Evolutionary conservation across 805 yeast genomes (phyloP), one percentile per base, ranked within the genome.

Genomic region (Tetrapisispora pingtungensis): DNA sequence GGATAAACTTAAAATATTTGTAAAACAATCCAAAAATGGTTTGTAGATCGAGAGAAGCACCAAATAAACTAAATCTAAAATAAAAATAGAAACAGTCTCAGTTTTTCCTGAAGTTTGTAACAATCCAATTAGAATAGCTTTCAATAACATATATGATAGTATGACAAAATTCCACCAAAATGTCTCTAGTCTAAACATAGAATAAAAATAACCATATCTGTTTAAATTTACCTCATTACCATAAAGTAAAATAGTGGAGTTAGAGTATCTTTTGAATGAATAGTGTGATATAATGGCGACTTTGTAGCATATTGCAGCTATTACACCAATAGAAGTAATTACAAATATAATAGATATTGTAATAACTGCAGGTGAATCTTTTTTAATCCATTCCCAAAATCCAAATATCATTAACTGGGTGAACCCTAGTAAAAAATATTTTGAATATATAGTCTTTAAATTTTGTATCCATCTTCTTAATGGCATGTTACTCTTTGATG

Each of bases 361-460:
- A 46, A 89, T 77, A 26, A 89, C 86, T 0, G 96, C 96, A 1
- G 95, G 83, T 0, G 96, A 87, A 57, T 89, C 96, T 43, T 74
- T 67, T 55, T 73, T 73, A 5, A 82, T 77, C 62, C 86, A 88
- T 66, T 89, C 96, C 90, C 94, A 89, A 43, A 88, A 70, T 7
- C 95, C 80, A 45, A 89, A 72, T 41, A 88, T 75, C n/a, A 80
- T 70, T 45, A 89, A 64, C 62, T 88, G 95, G 2, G 94, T 79
- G 62, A 84, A 87, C 0, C 94, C 96, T 58, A 89, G 84, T 54
- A 77, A 81, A 44, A 86, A 72, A 56, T 87, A 83, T 61, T 94
- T 75, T 51, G 84, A 73, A 43, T 88, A 51, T 2, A 90, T 71
- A 36, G 96, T 96, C 61, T 85, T 88, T 51, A 87, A 62, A 43